Evolutionary conservation across 2,329 filamentous ascomycete genomes (phyloP), one percentile per base, ranked within the genome.

Genomic region (Coniochaeta hoffmannii): DNA sequence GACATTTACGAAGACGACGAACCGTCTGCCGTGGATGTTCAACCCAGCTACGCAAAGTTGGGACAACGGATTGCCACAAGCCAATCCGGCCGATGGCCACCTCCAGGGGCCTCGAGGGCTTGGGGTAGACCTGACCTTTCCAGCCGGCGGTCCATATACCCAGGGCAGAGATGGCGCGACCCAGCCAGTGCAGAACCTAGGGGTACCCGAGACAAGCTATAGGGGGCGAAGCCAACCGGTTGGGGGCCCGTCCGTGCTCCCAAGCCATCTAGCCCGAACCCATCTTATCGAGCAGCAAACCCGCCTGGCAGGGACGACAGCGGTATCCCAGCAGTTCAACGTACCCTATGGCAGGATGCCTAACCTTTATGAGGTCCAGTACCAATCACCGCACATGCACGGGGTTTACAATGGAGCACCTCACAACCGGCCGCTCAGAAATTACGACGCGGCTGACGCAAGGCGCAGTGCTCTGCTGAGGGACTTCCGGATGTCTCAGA

Each of bases 401-500:
- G 5, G 9, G 19, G 15, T 4, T 15, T 46, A 46, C 12, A 46
- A 15, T 22, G 15, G n/a, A 15, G 22, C 19, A 2, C 12, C 41
- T 12, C 12, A 7, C 12, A 24, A 46, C 41, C 24, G 24, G 24
- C 12, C 41, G 28, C 32, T 15, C 55, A 76, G 81, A 53, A 82
- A 85, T 30, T 77, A 82, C 56, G 83, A 88, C 54, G 71, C 76
- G 1, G 76, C 77, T 14, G 80, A 82, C 57, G 81, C 81, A 54
- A 73, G 87, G 14, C 82, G 89, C 63, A 95, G 90, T 68, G 73
- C 78, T 14, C 72, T 92, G 9, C 76, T 97, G 1, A 87, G 92
- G 58, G 89, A 96, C 30, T 97, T 95, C 71, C 84, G 88, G 41
- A 78, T 80, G 11, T 88, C 85, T 64, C 81, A 79, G 61, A 95